Percentiles rank a stretch among this genome's conserved stretches.
phyloP scores from a whole-genome alignment of 306 rosid genomes.

The Dryas drummondii region DNA sequence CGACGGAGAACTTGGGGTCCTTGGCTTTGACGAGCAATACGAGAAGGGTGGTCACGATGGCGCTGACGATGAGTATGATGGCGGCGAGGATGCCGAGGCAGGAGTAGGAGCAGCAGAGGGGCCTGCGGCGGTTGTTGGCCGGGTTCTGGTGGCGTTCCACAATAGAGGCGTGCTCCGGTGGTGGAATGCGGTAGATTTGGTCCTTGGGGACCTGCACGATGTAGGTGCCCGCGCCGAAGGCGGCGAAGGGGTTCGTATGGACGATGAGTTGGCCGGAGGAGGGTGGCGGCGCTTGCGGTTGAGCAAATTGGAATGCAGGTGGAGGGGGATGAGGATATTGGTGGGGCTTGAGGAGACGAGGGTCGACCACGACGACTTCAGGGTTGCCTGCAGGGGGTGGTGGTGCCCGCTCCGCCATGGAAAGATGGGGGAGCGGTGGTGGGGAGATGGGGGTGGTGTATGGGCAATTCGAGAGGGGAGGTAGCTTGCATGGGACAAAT shows the following conservation, averaged over 20 bases:
- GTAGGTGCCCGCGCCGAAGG: slow-evolving; percentile 35
- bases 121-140: neutral
- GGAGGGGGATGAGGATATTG: neutral
- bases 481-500: slow-evolving; percentile 26
- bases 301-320: neutral
- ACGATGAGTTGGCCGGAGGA: neutral
- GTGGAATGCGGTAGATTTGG: slow-evolving; percentile 63
- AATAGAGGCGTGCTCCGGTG: slow-evolving; percentile 43
- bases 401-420: slow-evolving; percentile 72
- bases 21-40: slow-evolving; percentile 16
- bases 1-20: slow-evolving; percentile 37
- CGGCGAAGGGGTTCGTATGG: neutral
- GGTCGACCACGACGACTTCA: no score
- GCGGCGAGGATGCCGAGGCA: slow-evolving; percentile 14
- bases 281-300: neutral
- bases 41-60: slow-evolving; percentile 23
- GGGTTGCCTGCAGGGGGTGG: neutral
- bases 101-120: slow-evolving; percentile 10
- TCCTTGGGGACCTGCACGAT: slow-evolving; percentile 70
- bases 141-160: slow-evolving; percentile 28
- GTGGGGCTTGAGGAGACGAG: neutral
- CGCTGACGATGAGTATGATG: slow-evolving; percentile 15
- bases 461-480: slow-evolving; percentile 12
- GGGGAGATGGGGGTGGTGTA: slow-evolving; percentile 10
- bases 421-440: slow-evolving; percentile 50